phyloP scores from a whole-genome alignment of 2,329 filamentous ascomycete species.

The Cladosporium sp. region DNA sequence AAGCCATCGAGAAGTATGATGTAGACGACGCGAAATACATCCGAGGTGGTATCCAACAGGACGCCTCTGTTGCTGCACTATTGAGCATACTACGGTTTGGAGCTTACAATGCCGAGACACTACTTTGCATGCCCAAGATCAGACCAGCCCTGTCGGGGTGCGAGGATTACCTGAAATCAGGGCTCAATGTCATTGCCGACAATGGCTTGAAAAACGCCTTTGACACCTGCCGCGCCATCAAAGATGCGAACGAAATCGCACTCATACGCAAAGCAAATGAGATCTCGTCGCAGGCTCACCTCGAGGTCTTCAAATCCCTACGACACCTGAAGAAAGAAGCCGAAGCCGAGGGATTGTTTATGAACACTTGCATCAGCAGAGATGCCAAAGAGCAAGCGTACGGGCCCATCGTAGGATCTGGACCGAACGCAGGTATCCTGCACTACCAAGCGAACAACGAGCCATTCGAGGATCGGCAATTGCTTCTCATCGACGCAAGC shows the following conservation, averaged over 20 bases:
- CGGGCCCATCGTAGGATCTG: conserved; percentile 80
- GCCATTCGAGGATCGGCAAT: conserved; percentile 62
- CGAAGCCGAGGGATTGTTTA: conserved; percentile 76
- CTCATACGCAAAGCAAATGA: conserved; percentile 77
- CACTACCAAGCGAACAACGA: conserved; percentile 84
- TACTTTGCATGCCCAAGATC: background rate
- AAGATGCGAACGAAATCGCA: conserved; percentile 79
- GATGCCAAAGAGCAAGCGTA: conserved; percentile 80
- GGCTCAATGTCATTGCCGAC: background rate
- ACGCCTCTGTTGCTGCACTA: background rate
- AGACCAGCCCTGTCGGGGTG: background rate
- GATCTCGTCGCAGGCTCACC: conserved; percentile 74
- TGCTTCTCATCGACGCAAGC: conserved; percentile 82
- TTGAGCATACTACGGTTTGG: no score
- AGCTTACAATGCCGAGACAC: background rate
- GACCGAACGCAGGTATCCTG: conserved; percentile 75
- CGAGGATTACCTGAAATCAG: background rate
- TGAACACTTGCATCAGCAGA: conserved; percentile 64
- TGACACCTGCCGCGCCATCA: conserved; percentile 74
- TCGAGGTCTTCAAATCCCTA: conserved; percentile 63
- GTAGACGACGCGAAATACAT: conserved; percentile 64
- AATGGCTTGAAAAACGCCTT: conserved; percentile 34
- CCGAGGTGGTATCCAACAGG: background rate
- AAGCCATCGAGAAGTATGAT: conserved; percentile 74
- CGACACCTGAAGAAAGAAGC: conserved; percentile 68